Conservation (phyloP, 176 grass and related monocot genomes). For the Alopecurus myosuroides region DNA sequence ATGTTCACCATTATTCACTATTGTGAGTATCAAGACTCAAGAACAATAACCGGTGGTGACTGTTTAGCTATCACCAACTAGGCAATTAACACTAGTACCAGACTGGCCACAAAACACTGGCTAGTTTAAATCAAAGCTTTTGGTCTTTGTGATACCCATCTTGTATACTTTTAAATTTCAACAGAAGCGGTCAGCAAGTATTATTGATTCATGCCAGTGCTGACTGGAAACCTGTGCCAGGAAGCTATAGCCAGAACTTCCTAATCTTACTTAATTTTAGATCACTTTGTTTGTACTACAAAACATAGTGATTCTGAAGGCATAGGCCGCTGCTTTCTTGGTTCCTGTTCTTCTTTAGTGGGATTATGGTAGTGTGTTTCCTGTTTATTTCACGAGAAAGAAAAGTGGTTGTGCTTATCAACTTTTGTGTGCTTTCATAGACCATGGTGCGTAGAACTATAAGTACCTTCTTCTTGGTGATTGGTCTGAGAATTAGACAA, state of each 20-base stretch:
- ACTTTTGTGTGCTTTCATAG: conserved; percentile 26
- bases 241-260: background rate
- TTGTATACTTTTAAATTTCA: background rate
- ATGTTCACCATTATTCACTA: background rate
- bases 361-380: background rate
- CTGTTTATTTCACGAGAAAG: conserved; percentile 21
- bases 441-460: conserved; percentile 11
- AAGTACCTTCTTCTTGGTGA: conserved; percentile 13
- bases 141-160: background rate
- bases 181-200: background rate
- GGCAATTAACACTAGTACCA: background rate
- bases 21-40: background rate
- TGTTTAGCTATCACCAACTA: background rate
- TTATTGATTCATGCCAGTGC: background rate
- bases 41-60: background rate
- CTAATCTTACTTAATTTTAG: background rate
- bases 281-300: background rate
- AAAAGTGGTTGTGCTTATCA: conserved; percentile 39
- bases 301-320: conserved; percentile 12
- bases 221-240: background rate
- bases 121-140: background rate
- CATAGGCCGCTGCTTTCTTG: conserved; percentile 11
- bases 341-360: background rate
- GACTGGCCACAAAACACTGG: background rate
- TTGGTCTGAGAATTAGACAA: background rate